Conservation (phyloP, 2,329 filamentous ascomycete genomes). For the Fusarium pseudoanthophilum region DNA sequence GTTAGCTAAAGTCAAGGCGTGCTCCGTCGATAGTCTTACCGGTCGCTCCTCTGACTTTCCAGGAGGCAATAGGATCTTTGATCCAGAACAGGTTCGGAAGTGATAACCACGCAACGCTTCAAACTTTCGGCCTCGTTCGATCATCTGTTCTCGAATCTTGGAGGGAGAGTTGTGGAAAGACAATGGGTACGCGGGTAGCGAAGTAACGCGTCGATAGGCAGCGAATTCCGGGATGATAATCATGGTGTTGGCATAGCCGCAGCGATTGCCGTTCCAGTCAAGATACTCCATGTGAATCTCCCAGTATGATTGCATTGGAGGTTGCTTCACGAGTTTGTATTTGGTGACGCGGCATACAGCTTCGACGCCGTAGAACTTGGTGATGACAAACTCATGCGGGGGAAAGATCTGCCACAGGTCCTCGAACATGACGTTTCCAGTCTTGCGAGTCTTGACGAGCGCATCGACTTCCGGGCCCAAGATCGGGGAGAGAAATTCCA, state of each 20-base stretch:
- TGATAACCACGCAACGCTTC: constrained; percentile 49
- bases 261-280: constrained; percentile 50
- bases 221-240: constrained; percentile 43
- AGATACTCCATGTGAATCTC: constrained; percentile 48
- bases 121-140: constrained; percentile 48
- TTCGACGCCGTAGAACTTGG: constrained; percentile 49
- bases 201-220: constrained; percentile 43
- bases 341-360: constrained; percentile 50
- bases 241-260: constrained; percentile 43
- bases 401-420: constrained; percentile 52
- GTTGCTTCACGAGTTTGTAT: constrained; percentile 28
- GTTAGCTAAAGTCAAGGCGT: rapidly evolving
- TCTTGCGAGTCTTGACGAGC: constrained; percentile 41
- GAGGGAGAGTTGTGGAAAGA: constrained; percentile 38
- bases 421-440: constrained; percentile 46
- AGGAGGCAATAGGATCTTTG: constrained; percentile 44
- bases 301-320: constrained; percentile 20
- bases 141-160: constrained; percentile 40
- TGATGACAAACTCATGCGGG: constrained; percentile 47
- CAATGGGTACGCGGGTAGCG: constrained; percentile 47
- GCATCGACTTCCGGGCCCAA: constrained; percentile 43
- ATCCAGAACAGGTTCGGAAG: constrained; percentile 45
- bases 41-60: constrained; percentile 42
- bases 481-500: constrained; percentile 48
- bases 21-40: constrained; percentile 10